Base-by-base conservation (phyloP, 2,329 filamentous ascomycete genomes). In the Alternaria gansuensis region DNA sequence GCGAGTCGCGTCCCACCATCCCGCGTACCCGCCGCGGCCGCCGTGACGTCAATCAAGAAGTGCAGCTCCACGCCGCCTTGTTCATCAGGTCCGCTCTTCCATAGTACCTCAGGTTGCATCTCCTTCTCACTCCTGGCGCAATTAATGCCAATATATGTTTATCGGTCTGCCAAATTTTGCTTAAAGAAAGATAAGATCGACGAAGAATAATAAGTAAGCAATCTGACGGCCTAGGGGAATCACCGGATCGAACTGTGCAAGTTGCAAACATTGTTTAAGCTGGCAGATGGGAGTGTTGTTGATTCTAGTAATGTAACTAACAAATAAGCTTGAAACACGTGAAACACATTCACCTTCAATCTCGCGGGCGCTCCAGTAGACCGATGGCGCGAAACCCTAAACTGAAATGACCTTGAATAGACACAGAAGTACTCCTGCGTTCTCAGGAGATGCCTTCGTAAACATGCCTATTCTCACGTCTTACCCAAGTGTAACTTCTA, bases 41-140 rank as follows among this genome's bases (percentile, higher is more conserved):
- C 31, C 23, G 49, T 57, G 58, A 60, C 54, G 49, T 60, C 57
- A 58, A 60, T 60, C 31, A 53, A 58, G n/a, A 28, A n/a, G 37
- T 46, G 58, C 54, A 53, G 45, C 58, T 49, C 44, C 24, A 60
- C 53, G 33, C 48, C 48, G 48, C 37, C 17, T 17, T 17, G 37
- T 46, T 24, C 24, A 51, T 49, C 54, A 51, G 31, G 36, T 44
- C 29, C 51, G 54, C 28, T 11, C 21, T 21, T 39, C 39, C 45
- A 56, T 49, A 50, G 53, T 34, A 44, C 21, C 26, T 26, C n/a
- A 24, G 11, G 7, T 24, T 46, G 44, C 14, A 34, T 14, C 29
- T n/a, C 23, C 9, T 10, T 40, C 21, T 23, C 17, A 40, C n/a
- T 6, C 7, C 11, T 23, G 17, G 10, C 37, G n/a, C 9, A 6